Evolutionary conservation across 2,329 filamentous ascomycete genomes (phyloP), one percentile per base, ranked within the genome.

Genomic region (Colletotrichum camelliae): DNA sequence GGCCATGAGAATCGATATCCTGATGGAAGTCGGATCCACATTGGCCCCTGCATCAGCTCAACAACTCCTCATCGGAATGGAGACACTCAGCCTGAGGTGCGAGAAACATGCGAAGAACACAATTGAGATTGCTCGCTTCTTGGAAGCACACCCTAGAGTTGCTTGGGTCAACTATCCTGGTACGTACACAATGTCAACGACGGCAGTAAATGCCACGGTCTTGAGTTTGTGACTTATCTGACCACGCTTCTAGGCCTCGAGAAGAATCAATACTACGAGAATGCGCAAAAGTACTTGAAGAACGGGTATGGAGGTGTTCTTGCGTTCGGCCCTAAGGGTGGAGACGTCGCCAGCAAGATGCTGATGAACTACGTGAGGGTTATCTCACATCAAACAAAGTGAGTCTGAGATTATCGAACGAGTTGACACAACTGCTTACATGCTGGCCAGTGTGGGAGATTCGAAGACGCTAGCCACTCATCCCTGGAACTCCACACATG

Each of bases 101-200:
- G 92, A 95, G 82, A 86, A 93, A 72, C 93, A 94, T 79, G 93
- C 91, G 1, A 86, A 88, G 75, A 95, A 95, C 80, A 89, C 93
- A 1, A 80, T 93, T 60, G 88, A 89, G 70, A 85, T 95, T 48
- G 93, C 93, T 0, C 86, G 89, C 78, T 95, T 93, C 92, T 84
- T 95, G 15, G 90, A 94, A 84, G 88, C 87, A 80, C 93, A 94
- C 80, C 87, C 91, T 70, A 89, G 93, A 79, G 92, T 95, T 18
- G 88, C 88, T 72, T 95, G 93, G 93, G 93, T 95, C 9, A 91
- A 91, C 64, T 95, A 95, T 80, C 93, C 92, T 0, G 93, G 93
- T 95, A 67, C 5, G 65, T 0, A 52, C 13, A 15, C 12, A 37
- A 24, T 2, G n/a, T n/a, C 18, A 16, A 27, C 16, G 16, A 48